Evolutionary conservation across 768 basidiomycete species (phyloP).

Genomic region (Suillus decipiens): DNA sequence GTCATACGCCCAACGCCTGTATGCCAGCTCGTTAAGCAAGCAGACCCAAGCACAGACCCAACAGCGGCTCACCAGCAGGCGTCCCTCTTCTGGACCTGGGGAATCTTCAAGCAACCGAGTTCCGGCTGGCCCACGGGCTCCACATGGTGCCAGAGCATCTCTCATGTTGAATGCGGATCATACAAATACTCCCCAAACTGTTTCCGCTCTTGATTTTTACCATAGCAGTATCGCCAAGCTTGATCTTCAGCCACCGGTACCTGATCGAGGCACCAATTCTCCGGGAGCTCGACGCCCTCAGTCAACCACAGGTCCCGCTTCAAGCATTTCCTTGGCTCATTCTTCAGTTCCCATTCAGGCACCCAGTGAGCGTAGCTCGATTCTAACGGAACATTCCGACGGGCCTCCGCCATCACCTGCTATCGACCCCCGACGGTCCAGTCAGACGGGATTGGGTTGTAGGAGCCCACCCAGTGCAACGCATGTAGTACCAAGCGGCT

Average conservation of each 20-base stretch:
- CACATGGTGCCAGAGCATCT: not conserved
- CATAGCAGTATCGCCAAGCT: constrained; percentile 15
- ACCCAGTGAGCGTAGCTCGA: not conserved
- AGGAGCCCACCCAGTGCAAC: no score
- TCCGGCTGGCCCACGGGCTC: not conserved
- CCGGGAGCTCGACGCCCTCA: constrained; percentile 7
- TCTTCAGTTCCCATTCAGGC: not conserved
- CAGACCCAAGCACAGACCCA: constrained; percentile 12
- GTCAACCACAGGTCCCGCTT: constrained; percentile 3
- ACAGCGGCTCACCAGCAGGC: not conserved
- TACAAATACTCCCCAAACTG: not conserved
- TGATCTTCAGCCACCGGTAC: constrained; percentile 10
- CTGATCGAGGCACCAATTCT: constrained; percentile 1
- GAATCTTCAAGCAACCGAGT: not conserved
- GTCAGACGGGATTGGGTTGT: not conserved
- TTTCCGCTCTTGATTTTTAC: constrained; percentile 21
- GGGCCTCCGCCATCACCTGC: not conserved
- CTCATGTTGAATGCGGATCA: not conserved
- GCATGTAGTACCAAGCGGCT: not conserved
- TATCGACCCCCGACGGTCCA: not conserved
- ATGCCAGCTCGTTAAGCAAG: constrained; percentile 39
- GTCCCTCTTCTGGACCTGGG: constrained; percentile 1
- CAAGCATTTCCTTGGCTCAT: not conserved
- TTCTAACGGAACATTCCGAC: not conserved
- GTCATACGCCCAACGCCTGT: constrained; percentile 45